Base-by-base conservation (phyloP, 176 grass and related monocot genomes). In the Oryza officinalis region DNA sequence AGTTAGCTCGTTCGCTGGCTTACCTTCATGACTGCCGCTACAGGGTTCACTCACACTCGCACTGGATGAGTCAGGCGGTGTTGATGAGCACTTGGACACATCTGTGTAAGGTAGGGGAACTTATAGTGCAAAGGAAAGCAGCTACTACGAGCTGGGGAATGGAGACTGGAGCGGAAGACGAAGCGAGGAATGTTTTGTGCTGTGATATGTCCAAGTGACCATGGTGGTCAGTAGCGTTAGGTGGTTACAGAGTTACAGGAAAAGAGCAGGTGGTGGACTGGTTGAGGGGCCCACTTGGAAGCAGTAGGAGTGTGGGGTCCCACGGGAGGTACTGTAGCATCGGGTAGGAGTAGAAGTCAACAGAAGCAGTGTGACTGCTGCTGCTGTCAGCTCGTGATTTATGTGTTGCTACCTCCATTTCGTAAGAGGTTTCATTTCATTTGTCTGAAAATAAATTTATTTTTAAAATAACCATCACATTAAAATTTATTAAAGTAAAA, bases 11-110 rank as follows among this genome's bases (percentile, higher is more conserved):
- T 15, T 50, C 47, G 47, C 14, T 13, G 10, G 17, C 73, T 22
- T 35, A 80, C 78, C 78, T 80, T 80, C 78, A 80, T 80, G 44
- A 30, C 64, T 47, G 44, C 65, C 2, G 27, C 64, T 32, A 57
- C 52, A 57, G 52, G 3, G 52, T 54, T 54, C 49, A 54, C 49
- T 17, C 15, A 54, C 15, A 1, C 49, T 54, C 37, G 1, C 37
- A 35, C 33, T 35, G 3, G 49, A 54, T 12, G 12, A 14, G 13
- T 14, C 12, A 14, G 45, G 13, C 2, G 47, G 13, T 50, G 47
- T 50, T 50, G 47, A 50, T 18, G 50, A 57, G 6, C 50, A 8
- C 18, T 57, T 57, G 50, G 50, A 57, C 50, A 20, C 18, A 57
- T 57, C 47, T 57, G 57, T 61, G 57, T 61, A 25, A 61, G 22